Base-by-base conservation (phyloP, 1,139 yeast species). In the Saccharomyces uvarum region DNA sequence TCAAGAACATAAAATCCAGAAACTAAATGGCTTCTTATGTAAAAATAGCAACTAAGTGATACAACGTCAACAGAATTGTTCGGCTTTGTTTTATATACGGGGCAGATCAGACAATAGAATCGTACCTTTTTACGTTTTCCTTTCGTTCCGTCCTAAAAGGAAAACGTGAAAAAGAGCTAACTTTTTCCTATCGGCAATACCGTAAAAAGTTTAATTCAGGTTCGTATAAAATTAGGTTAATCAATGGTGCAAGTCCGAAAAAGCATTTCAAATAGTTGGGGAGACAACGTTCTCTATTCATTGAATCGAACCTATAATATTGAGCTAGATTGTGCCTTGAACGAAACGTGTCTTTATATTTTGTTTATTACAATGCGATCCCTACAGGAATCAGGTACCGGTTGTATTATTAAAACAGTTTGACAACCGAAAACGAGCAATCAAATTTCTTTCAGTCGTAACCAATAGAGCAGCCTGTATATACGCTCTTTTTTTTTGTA, bases 391-490 rank as follows among this genome's bases (percentile, higher is more conserved):
- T 38, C 6, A 38, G 19, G 5, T 19, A 19, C 21, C 13, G 11
- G 21, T 13, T 38, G 44, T 38, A 8, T 38, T 19, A 9, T 38
- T 38, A 24, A 38, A 38, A 62, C 63, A 61, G 2, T 31, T 38
- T 7, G 51, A 52, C 21, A 58, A 50, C 21, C 62, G 57, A 48
- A 62, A 61, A 26, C 57, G 51, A 2, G 62, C 51, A 21, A 59
- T 56, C 31, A 64, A 47, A 29, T 57, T 56, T 26, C 52, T 41
- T 38, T 65, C 62, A 2, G 58, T 53, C 13, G 57, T 44, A n/a
- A 59, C 53, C 13, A 65, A 49, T 14, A 64, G 47, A 5, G 53
- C 56, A n/a, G 61, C 48, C 41, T 61, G 63, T 4, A 63, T 57
- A 28, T 57, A 48, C 14, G 54, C 42, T 49, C 64, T 56, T 38